Conservation (phyloP, 208 protist genomes). For the Trypanosoma cruzi region DNA sequence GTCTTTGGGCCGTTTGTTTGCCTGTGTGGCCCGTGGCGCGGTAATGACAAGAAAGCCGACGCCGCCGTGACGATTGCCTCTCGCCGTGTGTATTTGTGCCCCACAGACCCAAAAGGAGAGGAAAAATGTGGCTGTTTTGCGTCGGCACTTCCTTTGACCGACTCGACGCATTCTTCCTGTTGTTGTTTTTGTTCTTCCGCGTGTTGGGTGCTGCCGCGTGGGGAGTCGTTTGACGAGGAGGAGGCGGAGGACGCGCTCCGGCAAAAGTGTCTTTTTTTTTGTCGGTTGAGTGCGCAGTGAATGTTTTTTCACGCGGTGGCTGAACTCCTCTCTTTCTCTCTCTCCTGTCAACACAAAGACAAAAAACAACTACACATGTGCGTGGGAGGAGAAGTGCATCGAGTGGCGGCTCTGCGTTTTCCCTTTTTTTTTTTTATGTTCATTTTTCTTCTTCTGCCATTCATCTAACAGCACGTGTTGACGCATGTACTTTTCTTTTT, state of each 20-base stretch:
- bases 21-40: neutral
- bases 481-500: slow-evolving; percentile 2
- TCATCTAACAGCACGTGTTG: neutral
- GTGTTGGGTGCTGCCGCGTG: slow-evolving; percentile 19
- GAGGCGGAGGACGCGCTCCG: slow-evolving; percentile 2
- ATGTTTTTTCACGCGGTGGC: no score
- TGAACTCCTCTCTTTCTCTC: no score
- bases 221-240: slow-evolving; percentile 15
- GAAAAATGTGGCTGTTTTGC: neutral
- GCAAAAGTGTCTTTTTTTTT: slow-evolving; percentile 15
- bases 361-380: no score
- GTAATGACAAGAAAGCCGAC: neutral
- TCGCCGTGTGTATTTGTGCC: slow-evolving; percentile 5
- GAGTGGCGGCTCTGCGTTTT: slow-evolving; percentile 7
- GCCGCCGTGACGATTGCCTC: neutral
- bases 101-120: neutral
- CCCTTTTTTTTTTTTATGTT: slow-evolving; percentile 16
- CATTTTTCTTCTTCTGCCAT: neutral
- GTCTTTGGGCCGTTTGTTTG: slow-evolving; percentile 30
- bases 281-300: neutral
- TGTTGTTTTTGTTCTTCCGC: no score
- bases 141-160: neutral
- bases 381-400: slow-evolving; percentile 8
- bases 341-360: no score
- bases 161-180: neutral